Base-by-base conservation (phyloP, 2,329 filamentous ascomycete genomes). In the Neonectria ditissima region DNA sequence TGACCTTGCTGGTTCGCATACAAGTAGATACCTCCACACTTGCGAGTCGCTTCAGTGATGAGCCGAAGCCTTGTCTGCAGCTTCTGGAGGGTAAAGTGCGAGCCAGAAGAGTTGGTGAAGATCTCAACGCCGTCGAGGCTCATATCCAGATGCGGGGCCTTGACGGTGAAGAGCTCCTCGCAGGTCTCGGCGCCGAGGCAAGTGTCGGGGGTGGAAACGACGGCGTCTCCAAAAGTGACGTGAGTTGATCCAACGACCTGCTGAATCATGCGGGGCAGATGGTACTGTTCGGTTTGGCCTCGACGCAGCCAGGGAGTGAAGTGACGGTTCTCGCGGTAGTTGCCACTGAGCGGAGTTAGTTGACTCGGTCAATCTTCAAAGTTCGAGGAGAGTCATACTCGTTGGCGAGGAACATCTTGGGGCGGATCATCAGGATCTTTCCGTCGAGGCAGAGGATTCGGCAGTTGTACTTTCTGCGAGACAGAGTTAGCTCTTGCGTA, bases 341-440 rank as follows among this genome's bases (percentile, higher is more conserved):
- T 70, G 5, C 37, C 37, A 20, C 37, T 41, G 5, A 18, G 2
- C 11, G 4, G n/a, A 20, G 37, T 41, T 20, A 41, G 37, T 9
- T 11, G n/a, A 20, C 16, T 5, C 91, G 91, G 75, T 92, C 89
- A n/a, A 37, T 2, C 64, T 91, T 90, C 51, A 90, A 90, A 6
- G 66, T 92, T 82, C 77, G 26, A 10, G 9, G 14, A 5, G 34
- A 50, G 30, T 20, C 28, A 14, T 32, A 50, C 47, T 41, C 37
- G 37, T 41, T 41, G n/a, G 37, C 37, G 37, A 41, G 37, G n/a
- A 41, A 41, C 37, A 41, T 41, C 77, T 93, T 94, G 0, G 91
- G 91, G 11, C 91, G 83, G 61, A 96, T 90, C 62, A 91, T 81
- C 18, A 94, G 78, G 20, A 94, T 89, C 78, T 89, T 88, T 54